Conservation (phyloP, 2,329 filamentous ascomycete genomes). For the Colletotrichum noveboracense region DNA sequence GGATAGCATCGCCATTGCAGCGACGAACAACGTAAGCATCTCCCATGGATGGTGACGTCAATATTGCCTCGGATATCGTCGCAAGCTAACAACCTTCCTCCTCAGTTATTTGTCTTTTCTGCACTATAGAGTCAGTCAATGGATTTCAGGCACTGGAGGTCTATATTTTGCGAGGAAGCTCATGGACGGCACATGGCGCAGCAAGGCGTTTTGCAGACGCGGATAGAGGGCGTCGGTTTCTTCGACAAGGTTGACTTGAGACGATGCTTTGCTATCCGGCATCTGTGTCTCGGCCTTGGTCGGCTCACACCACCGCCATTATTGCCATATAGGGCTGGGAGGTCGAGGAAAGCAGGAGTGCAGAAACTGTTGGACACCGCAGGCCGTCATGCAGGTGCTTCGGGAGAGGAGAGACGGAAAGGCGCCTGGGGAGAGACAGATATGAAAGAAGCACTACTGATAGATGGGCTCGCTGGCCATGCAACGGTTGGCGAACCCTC, state of each 20-base stretch:
- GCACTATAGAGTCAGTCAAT: constrained; percentile 60
- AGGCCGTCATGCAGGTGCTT: constrained; percentile 6
- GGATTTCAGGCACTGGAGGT: background rate
- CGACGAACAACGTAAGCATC: constrained; percentile 92
- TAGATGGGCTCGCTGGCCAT: constrained; percentile 12
- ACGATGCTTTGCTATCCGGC: background rate
- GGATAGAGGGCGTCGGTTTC: background rate
- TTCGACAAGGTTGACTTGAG: background rate
- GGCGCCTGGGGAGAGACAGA: background rate
- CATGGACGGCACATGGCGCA: background rate
- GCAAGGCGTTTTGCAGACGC: background rate
- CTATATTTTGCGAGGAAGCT: background rate
- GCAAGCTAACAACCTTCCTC: background rate
- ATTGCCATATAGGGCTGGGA: background rate
- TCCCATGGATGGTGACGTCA: background rate
- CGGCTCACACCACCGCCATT: background rate
- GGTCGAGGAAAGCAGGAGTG: background rate
- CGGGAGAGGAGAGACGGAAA: background rate
- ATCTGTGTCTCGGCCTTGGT: background rate
- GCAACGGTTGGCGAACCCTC: background rate
- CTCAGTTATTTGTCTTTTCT: constrained; percentile 78
- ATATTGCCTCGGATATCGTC: background rate
- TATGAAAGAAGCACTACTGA: constrained; percentile 6
- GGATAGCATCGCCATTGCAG: constrained; percentile 98
- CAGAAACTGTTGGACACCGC: background rate